A percentile compares a stretch with the other conserved stretches of the same genome.
Evolutionary conservation across 148 eudicot species (phyloP).

Genomic region (Spergularia marina): DNA sequence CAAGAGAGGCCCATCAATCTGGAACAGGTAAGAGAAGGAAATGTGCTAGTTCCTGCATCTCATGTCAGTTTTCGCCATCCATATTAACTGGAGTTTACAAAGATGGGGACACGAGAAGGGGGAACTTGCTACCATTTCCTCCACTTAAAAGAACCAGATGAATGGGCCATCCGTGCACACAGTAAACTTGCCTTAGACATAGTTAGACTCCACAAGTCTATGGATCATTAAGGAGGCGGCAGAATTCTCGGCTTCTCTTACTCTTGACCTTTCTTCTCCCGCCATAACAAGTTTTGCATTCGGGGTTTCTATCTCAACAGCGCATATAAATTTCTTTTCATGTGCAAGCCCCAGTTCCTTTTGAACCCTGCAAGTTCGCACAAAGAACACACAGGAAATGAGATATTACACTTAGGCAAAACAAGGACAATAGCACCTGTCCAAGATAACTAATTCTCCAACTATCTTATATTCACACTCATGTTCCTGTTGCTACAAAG

Average conservation of each 20-base stretch:
- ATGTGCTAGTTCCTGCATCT: conserved; percentile 28
- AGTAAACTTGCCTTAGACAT: conserved; percentile 14
- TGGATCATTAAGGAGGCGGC: conserved; percentile 72
- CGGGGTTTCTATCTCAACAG: conserved; percentile 48
- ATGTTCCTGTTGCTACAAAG: neutral
- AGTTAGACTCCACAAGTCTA: conserved; percentile 33
- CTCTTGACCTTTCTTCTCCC: conserved; percentile 49
- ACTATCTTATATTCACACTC: neutral
- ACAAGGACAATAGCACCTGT: neutral
- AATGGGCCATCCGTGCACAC: conserved; percentile 19
- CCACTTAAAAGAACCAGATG: conserved; percentile 33
- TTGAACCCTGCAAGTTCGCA: conserved; percentile 40
- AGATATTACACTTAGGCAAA: neutral
- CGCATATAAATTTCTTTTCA: conserved; percentile 52
- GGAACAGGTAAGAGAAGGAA: conserved; percentile 33
- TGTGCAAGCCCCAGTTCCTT: conserved; percentile 59
- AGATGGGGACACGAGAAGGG: conserved; percentile 19
- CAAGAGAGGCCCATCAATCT: conserved; percentile 25
- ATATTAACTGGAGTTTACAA: neutral
- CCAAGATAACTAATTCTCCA: neutral
- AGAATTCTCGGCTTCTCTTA: conserved; percentile 68
- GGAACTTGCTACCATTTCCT: conserved; percentile 27
- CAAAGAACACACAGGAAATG: neutral
- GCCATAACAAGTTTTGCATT: conserved; percentile 21
- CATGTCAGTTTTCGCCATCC: neutral